These are phyloP conservation scores for Neofusicoccum kwambonambiense DNA, from an alignment of 2,329 filamentous ascomycete genomes.

Conservation along the genomic window DNA sequence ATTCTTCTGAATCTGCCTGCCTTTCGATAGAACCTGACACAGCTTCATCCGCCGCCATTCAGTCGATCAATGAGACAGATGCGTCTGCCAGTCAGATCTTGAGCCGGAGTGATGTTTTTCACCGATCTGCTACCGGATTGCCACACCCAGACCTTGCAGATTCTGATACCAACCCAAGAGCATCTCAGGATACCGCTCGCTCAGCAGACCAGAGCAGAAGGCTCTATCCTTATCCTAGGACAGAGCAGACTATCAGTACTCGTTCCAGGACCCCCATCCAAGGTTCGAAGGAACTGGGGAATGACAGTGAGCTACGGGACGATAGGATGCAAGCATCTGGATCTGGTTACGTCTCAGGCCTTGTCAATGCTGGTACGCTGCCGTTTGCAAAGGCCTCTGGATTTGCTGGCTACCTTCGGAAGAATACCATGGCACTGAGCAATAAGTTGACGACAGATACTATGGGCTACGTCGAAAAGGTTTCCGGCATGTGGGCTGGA, in stretches of 20 bases:
- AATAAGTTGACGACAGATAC: conserved; percentile 82
- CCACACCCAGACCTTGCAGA: conserved; percentile 36
- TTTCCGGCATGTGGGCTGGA: conserved; percentile 95
- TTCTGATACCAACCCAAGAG: conserved; percentile 21
- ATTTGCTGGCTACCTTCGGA: conserved; percentile 79
- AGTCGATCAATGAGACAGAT: conserved; percentile 62
- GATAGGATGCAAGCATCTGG: conserved; percentile 12
- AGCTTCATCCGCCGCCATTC: conserved; percentile 67
- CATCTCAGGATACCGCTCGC: conserved; percentile 39
- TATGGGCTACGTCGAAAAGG: conserved; percentile 95
- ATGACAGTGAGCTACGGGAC: conserved; percentile 9
- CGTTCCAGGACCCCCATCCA: conserved; percentile 9
- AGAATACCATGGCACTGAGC: conserved; percentile 76
- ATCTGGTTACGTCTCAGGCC: conserved; percentile 43
- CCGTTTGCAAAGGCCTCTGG: conserved; percentile 80
- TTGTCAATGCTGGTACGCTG: conserved; percentile 65
- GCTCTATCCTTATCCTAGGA: background rate
- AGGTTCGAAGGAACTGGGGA: background rate
- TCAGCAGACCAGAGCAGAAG: conserved; percentile 22
- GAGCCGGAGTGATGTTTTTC: conserved; percentile 82
- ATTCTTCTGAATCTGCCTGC: conserved; percentile 51
- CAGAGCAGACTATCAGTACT: conserved; percentile 9
- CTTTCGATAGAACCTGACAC: conserved; percentile 48
- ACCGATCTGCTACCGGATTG: conserved; percentile 62
- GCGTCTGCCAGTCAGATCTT: conserved; percentile 91